Base-by-base conservation (phyloP, 306 rosid species). In the Acacia melanoxylon region DNA sequence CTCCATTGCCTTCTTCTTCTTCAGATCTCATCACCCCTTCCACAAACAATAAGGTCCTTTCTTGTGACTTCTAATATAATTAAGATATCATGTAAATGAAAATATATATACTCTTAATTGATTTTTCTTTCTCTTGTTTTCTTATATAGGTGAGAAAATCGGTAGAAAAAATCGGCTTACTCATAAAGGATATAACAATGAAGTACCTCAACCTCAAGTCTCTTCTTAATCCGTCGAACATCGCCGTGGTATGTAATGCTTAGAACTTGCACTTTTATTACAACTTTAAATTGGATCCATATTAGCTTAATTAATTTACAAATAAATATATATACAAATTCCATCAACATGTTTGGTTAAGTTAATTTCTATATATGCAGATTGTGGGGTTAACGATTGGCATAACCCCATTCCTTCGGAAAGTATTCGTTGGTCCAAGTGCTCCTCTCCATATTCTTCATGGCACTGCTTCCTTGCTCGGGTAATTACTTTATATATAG, bases 371-470 rank as follows among this genome's bases (percentile, higher is more conserved):
- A 8, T 58, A 10, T 67, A 9, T 71, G 31, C 74, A 86, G 94
- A 68, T 83, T 73, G 77, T 85, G 35, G 92, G 94, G 4, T 86
- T 85, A 62, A 58, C 54, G 8, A 80, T 88, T 20, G 92, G 94
- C 35, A 12, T 87, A 61, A 81, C 84, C 80, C 94, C 90, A 45
- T 83, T 58, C 37, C 17, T 83, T 44, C 80, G 89, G 22, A 78
- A 80, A 45, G 24, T 68, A 35, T 0, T 83, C 46, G 82, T 90
- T 44, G 94, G 91, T 74, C 40, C 45, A 5, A 75, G 54, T 19
- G 94, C 92, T 77, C 94, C 92, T 37, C 81, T 90, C n/a, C 81
- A 83, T 19, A 90, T 88, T 79, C 52, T 88, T 54, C 87, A 85
- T 29, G 88, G 83, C 67, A 76, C 90, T 7, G 85, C 90, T 70